A percentile compares a stretch with the other conserved stretches of the same genome.
phyloP scores from a whole-genome alignment of 139 green algal species.

The Deuterostichococcus epilithicus region DNA sequence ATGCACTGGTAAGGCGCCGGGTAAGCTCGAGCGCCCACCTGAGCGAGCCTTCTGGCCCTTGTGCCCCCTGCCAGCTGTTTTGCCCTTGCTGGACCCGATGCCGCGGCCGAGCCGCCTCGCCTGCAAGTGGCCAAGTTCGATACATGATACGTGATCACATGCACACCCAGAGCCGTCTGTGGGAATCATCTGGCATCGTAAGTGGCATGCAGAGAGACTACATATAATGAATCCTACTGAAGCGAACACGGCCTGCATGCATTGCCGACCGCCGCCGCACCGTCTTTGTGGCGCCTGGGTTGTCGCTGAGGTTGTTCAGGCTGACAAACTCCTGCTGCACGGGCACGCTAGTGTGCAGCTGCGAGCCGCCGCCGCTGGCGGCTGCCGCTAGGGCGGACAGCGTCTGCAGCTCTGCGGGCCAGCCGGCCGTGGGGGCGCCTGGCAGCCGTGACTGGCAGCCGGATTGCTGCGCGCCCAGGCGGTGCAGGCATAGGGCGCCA shows the following conservation, averaged over 20 bases:
- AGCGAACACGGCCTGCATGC: too few relatives aligned
- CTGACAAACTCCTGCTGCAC: slow-evolving; percentile 31
- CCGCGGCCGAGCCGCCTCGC: slow-evolving; percentile 58
- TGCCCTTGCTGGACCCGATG: slow-evolving; percentile 67
- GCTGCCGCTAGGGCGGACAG: not conserved
- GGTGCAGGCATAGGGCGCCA: not conserved
- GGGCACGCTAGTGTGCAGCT: not conserved
- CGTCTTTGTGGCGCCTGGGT: slow-evolving; percentile 53
- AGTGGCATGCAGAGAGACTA: not conserved
- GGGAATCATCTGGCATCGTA: not conserved
- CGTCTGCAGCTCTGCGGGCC: not conserved
- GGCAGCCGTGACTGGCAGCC: not conserved
- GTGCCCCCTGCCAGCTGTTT: slow-evolving; percentile 70
- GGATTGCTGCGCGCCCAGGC: not conserved
- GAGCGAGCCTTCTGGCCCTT: slow-evolving; percentile 74
- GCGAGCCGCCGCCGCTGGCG: not conserved
- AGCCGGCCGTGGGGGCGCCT: not conserved
- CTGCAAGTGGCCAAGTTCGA: slow-evolving; percentile 16
- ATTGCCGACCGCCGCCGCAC: too few relatives aligned
- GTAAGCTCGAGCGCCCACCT: slow-evolving; percentile 19
- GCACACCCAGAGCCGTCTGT: not conserved
- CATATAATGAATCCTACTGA: too few relatives aligned
- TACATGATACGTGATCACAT: not conserved
- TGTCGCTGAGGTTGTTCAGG: slow-evolving; percentile 62
- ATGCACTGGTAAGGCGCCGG: not conserved